A percentile compares a stretch with the other conserved stretches of the same genome.
Conservation (phyloP, 192 early-diverging fungal genomes). For the Backusella tarrabulga region DNA sequence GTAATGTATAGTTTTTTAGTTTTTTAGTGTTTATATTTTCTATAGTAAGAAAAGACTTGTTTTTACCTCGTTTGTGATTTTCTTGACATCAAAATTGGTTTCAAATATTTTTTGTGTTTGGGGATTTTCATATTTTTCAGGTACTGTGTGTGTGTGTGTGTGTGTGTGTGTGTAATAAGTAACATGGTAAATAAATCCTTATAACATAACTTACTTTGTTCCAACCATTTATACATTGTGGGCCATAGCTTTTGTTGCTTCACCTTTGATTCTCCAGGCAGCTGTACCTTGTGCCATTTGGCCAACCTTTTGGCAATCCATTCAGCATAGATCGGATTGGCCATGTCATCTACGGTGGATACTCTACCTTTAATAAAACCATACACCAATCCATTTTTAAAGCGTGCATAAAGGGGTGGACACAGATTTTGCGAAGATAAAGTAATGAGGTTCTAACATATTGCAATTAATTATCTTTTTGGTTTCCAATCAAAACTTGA, state of each 20-base stretch:
- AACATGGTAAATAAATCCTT: conserved; percentile 9
- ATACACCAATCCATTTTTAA: conserved; percentile 89
- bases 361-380: conserved; percentile 81
- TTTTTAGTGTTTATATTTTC: neutral
- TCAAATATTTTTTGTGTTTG: conserved; percentile 55
- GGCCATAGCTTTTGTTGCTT: conserved; percentile 59
- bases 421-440: conserved; percentile 68
- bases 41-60: neutral
- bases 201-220: conserved; percentile 43
- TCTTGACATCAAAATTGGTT: conserved; percentile 45
- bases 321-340: conserved; percentile 62
- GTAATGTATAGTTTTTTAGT: neutral
- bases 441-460: conserved; percentile 70
- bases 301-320: conserved; percentile 79
- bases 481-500: too few relatives aligned
- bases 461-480: too few relatives aligned
- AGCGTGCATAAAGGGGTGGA: conserved; percentile 80
- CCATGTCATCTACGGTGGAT: conserved; percentile 72
- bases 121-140: conserved; percentile 53
- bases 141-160: conserved; percentile 43
- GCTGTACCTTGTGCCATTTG: conserved; percentile 76
- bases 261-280: conserved; percentile 38
- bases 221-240: conserved; percentile 72
- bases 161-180: conserved; percentile 19
- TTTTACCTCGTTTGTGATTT: conserved; percentile 44